A percentile compares a stretch with the other conserved stretches of the same genome.
Evolutionary conservation across 1,284 basidiomycete species (phyloP).

Genomic region (Cryptococcus sp.): DNA sequence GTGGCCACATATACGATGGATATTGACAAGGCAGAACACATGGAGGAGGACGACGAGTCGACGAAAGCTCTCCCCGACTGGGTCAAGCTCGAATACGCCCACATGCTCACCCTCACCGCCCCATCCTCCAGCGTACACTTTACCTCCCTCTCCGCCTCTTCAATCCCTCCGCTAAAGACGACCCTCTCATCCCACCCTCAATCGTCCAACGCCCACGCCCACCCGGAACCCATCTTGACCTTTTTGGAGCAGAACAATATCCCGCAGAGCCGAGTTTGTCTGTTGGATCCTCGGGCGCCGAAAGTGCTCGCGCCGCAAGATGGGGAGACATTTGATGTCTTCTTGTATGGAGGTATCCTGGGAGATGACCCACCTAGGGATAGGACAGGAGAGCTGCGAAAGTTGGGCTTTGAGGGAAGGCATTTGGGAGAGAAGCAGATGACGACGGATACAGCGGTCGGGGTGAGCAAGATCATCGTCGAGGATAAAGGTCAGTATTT

Average conservation of each 20-base stretch:
- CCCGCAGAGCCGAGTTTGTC: slow-evolving; percentile 62
- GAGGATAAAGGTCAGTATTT: slow-evolving; percentile 68
- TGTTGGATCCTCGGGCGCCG: slow-evolving; percentile 80
- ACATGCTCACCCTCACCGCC: slow-evolving; percentile 77
- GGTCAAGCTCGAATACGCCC: slow-evolving; percentile 70
- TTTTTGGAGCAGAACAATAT: slow-evolving; percentile 53
- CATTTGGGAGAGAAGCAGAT: slow-evolving; percentile 84
- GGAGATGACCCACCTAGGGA: slow-evolving; percentile 47
- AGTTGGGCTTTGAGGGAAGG: slow-evolving; percentile 75
- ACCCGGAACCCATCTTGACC: slow-evolving; percentile 60
- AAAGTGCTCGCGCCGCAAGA: slow-evolving; percentile 66
- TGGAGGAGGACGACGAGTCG: slow-evolving; percentile 84
- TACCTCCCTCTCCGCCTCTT: slow-evolving; percentile 70
- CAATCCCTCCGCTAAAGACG: slow-evolving; percentile 56
- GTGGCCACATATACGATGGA: not conserved
- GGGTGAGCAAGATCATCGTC: slow-evolving; percentile 83
- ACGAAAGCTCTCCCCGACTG: slow-evolving; percentile 66
- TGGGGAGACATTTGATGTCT: slow-evolving; percentile 68
- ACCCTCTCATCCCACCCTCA: slow-evolving; percentile 41
- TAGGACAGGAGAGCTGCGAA: slow-evolving; percentile 74
- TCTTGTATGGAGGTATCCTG: slow-evolving; percentile 66
- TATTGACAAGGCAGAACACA: slow-evolving; percentile 63
- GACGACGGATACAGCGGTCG: slow-evolving; percentile 96
- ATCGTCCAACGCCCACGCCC: slow-evolving; percentile 53
- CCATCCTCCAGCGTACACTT: slow-evolving; percentile 64